Percentiles rank a stretch among this genome's conserved stretches.
Evolutionary conservation across 2,329 filamentous ascomycete species (phyloP).

Genomic region (Beauveria caledonica): DNA sequence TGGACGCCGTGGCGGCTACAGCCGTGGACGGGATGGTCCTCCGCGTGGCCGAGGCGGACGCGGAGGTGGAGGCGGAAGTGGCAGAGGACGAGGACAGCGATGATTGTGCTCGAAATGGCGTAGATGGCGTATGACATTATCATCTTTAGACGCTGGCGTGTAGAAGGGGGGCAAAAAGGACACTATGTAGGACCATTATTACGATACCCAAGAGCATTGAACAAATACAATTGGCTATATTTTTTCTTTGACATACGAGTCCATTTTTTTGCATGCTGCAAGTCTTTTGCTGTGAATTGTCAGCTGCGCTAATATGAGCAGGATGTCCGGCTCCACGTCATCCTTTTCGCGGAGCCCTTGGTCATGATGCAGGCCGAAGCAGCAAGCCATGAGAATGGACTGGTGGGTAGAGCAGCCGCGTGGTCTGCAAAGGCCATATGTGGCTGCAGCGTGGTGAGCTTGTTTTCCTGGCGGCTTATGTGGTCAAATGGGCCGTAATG

Average conservation of each 20-base stretch:
- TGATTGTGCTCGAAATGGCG: neutral
- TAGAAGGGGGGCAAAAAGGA: neutral
- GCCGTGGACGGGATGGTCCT: neutral
- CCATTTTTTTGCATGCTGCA: neutral
- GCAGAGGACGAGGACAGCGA: slow-evolving; percentile 10
- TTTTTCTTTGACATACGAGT: neutral
- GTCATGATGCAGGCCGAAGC: neutral
- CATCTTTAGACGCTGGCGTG: neutral
- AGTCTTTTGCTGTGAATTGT: neutral
- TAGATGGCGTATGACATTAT: neutral
- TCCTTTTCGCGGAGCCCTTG: neutral
- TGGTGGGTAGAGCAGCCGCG: neutral
- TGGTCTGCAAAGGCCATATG: neutral
- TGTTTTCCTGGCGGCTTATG: neutral
- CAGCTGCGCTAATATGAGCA: neutral
- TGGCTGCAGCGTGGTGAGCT: neutral
- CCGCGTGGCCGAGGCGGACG: slow-evolving; percentile 18
- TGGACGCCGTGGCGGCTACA: neutral
- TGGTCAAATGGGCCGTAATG: neutral
- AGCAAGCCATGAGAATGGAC: neutral
- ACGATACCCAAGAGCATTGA: neutral
- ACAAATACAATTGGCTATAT: slow-evolving; percentile 1
- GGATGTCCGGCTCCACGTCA: slow-evolving; percentile 1
- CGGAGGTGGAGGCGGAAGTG: slow-evolving; percentile 19
- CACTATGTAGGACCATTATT: neutral